A percentile compares a stretch with the other conserved stretches of the same genome.
phyloP scores from a whole-genome alignment of 1,284 basidiomycete genomes.

The Peniophora sp. region DNA sequence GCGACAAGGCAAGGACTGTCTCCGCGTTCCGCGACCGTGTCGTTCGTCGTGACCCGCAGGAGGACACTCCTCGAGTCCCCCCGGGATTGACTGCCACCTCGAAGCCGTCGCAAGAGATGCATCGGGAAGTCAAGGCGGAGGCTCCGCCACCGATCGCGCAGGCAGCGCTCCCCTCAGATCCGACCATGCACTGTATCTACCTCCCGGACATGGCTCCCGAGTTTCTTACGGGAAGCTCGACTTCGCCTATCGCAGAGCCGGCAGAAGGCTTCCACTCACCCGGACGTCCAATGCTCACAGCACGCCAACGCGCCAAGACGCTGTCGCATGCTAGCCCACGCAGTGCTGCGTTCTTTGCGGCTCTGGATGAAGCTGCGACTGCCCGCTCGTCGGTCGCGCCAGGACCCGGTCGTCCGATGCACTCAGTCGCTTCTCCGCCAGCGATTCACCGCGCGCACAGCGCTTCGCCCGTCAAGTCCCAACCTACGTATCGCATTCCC shows the following conservation, averaged over 20 bases:
- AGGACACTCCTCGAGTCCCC: background rate
- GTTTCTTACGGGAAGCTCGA: constrained; percentile 10
- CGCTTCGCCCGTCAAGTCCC: background rate
- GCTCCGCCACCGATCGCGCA: background rate
- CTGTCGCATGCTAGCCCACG: background rate
- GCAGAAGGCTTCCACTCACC: constrained; percentile 4
- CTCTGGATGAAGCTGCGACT: background rate
- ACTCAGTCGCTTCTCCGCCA: background rate
- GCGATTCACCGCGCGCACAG: background rate
- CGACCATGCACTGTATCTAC: constrained; percentile 11
- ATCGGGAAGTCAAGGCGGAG: background rate
- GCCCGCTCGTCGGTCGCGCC: background rate
- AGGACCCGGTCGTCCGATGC: background rate
- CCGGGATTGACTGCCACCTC: background rate
- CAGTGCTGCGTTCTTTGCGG: background rate
- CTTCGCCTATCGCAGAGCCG: constrained; percentile 7
- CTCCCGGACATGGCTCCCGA: constrained; percentile 12
- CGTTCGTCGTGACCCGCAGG: background rate
- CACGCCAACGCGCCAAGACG: background rate
- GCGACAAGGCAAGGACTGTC: too few species aligned
- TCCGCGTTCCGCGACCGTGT: too few species aligned
- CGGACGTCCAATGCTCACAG: background rate
- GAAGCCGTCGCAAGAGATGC: background rate
- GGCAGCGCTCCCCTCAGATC: constrained; percentile 4
- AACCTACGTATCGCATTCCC: background rate